These are phyloP conservation scores for Backusella psychrophila DNA, from an alignment of 192 early-diverging fungal species.

Conservation along the genomic window DNA sequence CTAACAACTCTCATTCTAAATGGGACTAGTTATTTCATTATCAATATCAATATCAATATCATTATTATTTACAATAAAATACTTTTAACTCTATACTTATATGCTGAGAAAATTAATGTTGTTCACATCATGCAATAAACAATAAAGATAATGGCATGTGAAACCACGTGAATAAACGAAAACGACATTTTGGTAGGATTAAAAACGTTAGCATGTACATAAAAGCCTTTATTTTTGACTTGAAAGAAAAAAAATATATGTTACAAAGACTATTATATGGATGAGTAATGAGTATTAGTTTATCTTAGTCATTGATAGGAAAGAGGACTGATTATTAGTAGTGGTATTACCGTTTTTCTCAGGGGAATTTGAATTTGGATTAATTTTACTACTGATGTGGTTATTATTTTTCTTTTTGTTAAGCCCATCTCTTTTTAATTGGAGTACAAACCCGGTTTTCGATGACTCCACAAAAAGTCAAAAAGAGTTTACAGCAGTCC, in stretches of 20 bases:
- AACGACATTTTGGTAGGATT: not conserved
- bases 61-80: not conserved
- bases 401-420: not conserved
- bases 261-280: not conserved
- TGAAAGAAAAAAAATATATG: not conserved
- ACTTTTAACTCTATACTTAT: not conserved
- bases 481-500: not conserved
- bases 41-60: no score
- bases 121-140: slow-evolving; percentile 2
- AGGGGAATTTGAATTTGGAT: slow-evolving; percentile 6
- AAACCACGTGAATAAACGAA: slow-evolving; percentile 7
- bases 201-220: not conserved
- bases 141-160: slow-evolving; percentile 4
- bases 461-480: slow-evolving; percentile 4
- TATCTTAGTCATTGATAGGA: not conserved
- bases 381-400: not conserved
- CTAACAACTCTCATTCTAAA: not conserved
- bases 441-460: slow-evolving; percentile 5
- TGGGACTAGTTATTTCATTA: not conserved
- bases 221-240: not conserved
- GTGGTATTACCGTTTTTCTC: not conserved
- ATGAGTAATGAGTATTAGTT: not conserved
- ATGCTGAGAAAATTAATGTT: not conserved
- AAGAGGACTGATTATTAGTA: not conserved
- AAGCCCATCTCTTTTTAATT: not conserved